Evolutionary conservation across 371 early-diverging fungal genomes (phyloP).

Genomic region (Mucor velutinosus): DNA sequence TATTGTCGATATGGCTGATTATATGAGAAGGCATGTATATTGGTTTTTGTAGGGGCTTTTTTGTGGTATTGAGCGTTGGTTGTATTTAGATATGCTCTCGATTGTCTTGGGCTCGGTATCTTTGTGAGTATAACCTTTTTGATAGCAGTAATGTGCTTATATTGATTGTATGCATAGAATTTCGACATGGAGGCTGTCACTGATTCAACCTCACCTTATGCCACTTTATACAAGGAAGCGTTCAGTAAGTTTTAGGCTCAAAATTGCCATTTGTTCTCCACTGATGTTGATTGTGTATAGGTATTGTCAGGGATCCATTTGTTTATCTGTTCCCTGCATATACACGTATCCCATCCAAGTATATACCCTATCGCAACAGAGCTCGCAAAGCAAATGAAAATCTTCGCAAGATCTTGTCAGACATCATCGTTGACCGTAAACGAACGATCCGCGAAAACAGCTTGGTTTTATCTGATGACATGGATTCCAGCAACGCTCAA

Average conservation of each 20-base stretch:
- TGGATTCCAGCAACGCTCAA: not conserved
- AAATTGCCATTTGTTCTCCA: not conserved
- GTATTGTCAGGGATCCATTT: constrained; percentile 19
- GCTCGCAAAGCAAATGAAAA: constrained; percentile 15
- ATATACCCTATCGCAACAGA: constrained; percentile 27
- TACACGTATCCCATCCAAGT: constrained; percentile 23
- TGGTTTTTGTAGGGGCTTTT: not conserved
- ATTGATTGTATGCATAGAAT: not conserved
- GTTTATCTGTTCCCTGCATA: constrained; percentile 31
- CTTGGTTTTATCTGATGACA: not conserved
- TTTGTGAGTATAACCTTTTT: constrained; percentile 7
- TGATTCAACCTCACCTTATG: constrained; percentile 9
- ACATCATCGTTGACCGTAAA: constrained; percentile 20
- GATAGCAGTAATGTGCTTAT: not conserved
- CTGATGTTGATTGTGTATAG: constrained; percentile 9
- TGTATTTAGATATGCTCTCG: constrained; percentile 22
- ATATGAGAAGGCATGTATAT: constrained; percentile 12
- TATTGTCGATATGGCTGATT: constrained; percentile 10
- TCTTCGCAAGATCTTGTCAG: constrained; percentile 16
- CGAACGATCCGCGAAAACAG: constrained; percentile 3
- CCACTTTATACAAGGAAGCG: constrained; percentile 28
- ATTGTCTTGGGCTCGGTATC: constrained; percentile 15
- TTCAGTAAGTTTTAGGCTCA: constrained; percentile 19
- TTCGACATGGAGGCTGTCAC: constrained; percentile 15
- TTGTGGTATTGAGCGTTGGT: not conserved